Evolutionary conservation across 495 filamentous ascomycete species (phyloP).

Genomic region (Terfezia claveryi): DNA sequence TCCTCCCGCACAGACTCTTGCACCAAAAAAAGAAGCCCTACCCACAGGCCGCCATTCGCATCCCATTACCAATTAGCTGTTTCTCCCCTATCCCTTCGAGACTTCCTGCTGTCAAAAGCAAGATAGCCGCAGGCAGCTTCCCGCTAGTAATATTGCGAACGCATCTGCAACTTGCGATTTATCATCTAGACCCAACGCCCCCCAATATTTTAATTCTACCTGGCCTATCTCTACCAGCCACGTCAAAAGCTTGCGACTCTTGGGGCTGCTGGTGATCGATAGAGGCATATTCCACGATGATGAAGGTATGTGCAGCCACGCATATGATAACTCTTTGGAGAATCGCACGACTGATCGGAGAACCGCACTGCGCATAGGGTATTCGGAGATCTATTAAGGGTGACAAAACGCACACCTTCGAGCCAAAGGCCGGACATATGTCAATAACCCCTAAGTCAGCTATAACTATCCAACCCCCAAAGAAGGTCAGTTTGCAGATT

Average conservation of each 20-base stretch:
- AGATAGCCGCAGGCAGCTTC: not conserved
- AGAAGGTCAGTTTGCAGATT: conserved; percentile 46
- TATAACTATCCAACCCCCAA: conserved; percentile 85
- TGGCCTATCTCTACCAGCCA: not conserved
- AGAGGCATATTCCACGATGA: conserved; percentile 9
- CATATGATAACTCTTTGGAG: not conserved
- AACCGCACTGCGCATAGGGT: conserved; percentile 37
- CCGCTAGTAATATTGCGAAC: not conserved
- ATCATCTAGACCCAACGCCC: too few relatives aligned
- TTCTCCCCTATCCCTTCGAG: too few relatives aligned
- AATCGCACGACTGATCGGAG: not conserved
- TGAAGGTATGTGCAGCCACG: conserved; percentile 17
- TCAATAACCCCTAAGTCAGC: conserved; percentile 82
- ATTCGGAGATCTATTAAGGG: conserved; percentile 67
- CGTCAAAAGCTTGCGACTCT: not conserved
- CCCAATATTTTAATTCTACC: too few relatives aligned
- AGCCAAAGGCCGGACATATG: conserved; percentile 47
- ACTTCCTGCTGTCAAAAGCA: not conserved
- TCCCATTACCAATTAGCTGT: too few relatives aligned
- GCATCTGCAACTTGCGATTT: not conserved
- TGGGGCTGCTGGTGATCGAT: not conserved
- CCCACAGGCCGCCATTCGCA: too few relatives aligned
- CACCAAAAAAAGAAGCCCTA: too few relatives aligned
- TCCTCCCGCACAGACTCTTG: too few relatives aligned
- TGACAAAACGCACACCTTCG: conserved; percentile 40